phyloP scores from a whole-genome alignment of 495 filamentous ascomycete genomes.

The Neurospora terricola region DNA sequence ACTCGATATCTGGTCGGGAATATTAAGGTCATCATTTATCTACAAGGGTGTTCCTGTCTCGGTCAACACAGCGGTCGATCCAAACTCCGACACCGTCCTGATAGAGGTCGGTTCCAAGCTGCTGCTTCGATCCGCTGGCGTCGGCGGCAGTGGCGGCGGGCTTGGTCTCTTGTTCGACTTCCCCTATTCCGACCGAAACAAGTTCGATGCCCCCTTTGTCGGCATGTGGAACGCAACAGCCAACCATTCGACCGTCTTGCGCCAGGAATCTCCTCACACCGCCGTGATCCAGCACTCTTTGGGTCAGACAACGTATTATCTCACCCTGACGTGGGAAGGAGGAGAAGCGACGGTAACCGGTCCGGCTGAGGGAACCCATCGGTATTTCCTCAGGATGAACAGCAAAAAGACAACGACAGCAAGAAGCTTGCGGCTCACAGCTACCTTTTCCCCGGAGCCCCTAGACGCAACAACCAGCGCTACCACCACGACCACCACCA shows the following conservation, averaged over 20 bases:
- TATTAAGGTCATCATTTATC: slow-evolving; percentile 34
- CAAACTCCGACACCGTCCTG: slow-evolving; percentile 37
- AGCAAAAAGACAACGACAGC: neutral
- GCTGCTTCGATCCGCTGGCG: slow-evolving; percentile 5
- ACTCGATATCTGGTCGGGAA: slow-evolving; percentile 41
- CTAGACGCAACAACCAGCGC: neutral
- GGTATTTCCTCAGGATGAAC: slow-evolving; percentile 27
- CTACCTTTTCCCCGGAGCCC: slow-evolving; percentile 22
- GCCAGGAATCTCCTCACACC: slow-evolving; percentile 6
- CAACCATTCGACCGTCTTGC: slow-evolving; percentile 32
- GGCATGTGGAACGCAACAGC: slow-evolving; percentile 35
- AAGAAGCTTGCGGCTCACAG: slow-evolving; percentile 18
- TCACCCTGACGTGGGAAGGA: slow-evolving; percentile 27
- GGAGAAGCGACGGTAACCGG: slow-evolving; percentile 24
- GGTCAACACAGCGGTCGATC: slow-evolving; percentile 37
- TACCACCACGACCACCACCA: slow-evolving; percentile 1
- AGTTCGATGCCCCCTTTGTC: slow-evolving; percentile 40
- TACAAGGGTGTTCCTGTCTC: slow-evolving; percentile 28
- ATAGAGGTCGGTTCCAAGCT: slow-evolving; percentile 33
- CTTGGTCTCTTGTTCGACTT: slow-evolving; percentile 44
- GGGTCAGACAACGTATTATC: slow-evolving; percentile 35
- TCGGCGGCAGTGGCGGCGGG: slow-evolving; percentile 3
- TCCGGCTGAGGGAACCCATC: slow-evolving; percentile 27
- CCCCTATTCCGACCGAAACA: slow-evolving; percentile 36
- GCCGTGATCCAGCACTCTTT: slow-evolving; percentile 37